A percentile compares a stretch with the other conserved stretches of the same genome.
These are phyloP conservation scores for Leptographium flavum DNA, from an alignment of 2,329 filamentous ascomycete species.

Conservation along the genomic window DNA sequence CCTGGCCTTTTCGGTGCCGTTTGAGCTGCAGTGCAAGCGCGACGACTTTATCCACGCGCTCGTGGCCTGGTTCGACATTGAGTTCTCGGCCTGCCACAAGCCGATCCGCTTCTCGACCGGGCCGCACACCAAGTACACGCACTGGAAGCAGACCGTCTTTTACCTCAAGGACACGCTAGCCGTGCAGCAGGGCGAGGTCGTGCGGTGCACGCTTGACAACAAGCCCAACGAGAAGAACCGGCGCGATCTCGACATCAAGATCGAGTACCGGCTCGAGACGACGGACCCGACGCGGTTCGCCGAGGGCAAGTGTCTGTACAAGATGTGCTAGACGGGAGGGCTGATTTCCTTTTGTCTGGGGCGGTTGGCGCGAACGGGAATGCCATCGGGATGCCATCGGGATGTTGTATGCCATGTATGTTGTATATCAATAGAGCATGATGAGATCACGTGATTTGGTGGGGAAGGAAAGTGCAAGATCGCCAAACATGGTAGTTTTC, in stretches of 20 bases:
- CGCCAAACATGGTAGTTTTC: too few species aligned
- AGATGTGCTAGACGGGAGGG: constrained; percentile 43
- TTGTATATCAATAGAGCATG: too few species aligned
- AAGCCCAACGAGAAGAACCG: constrained; percentile 89
- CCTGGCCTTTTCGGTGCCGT: constrained; percentile 69
- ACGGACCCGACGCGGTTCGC: constrained; percentile 55
- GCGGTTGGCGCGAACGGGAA: background rate
- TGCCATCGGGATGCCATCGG: too few species aligned
- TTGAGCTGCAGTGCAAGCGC: constrained; percentile 61
- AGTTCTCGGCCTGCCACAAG: constrained; percentile 97
- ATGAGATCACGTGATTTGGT: too few species aligned
- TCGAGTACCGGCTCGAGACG: constrained; percentile 71
- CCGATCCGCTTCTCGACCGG: constrained; percentile 92
- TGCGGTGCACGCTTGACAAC: constrained; percentile 62
- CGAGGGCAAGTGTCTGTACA: constrained; percentile 64
- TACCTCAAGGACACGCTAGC: constrained; percentile 90
- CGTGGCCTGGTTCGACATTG: constrained; percentile 98
- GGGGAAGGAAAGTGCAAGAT: too few species aligned
- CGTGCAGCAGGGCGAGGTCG: constrained; percentile 71
- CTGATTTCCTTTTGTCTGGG: background rate
- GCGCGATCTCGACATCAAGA: constrained; percentile 82
- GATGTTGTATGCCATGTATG: too few species aligned
- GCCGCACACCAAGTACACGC: constrained; percentile 96
- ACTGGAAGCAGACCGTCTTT: constrained; percentile 99
- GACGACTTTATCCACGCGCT: constrained; percentile 94